Conservation (phyloP, 2,329 filamentous ascomycete genomes). For the Ophiostoma tasmaniense region DNA sequence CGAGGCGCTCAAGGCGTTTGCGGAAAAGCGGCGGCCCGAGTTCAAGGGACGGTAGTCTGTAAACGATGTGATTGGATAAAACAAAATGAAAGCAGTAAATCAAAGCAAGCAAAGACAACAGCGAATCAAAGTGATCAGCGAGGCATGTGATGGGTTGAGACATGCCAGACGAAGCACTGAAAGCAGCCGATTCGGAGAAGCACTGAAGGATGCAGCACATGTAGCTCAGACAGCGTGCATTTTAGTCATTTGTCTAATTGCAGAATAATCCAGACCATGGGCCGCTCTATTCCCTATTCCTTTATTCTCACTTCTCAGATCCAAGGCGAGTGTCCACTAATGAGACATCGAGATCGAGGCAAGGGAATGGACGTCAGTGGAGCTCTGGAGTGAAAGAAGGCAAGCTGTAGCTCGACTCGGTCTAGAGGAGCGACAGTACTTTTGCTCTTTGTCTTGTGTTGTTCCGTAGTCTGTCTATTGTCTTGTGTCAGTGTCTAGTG, state of each 20-base stretch:
- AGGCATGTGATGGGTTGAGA: not conserved
- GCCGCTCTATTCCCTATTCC: not conserved
- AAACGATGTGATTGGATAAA: not conserved
- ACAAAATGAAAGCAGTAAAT: too few relatives aligned
- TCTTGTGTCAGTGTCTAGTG: not conserved
- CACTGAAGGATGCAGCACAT: not conserved
- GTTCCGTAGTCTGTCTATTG: not conserved
- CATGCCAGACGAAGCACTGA: not conserved
- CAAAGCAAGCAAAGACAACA: not conserved
- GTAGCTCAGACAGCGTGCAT: not conserved
- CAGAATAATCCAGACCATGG: not conserved
- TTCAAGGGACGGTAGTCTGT: conserved; percentile 43
- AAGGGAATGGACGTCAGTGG: not conserved
- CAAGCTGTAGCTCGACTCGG: not conserved
- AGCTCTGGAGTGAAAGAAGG: not conserved
- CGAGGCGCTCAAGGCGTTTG: conserved; percentile 81
- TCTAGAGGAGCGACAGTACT: not conserved
- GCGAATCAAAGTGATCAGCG: not conserved
- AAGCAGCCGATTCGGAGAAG: not conserved
- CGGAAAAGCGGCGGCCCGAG: conserved; percentile 51
- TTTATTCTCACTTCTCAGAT: not conserved
- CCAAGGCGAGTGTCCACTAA: not conserved
- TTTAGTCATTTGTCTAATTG: too few relatives aligned
- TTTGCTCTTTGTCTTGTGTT: not conserved
- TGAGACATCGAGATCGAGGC: conserved; percentile 1